Evolutionary conservation across 1,284 basidiomycete species (phyloP), one percentile per base, ranked within the genome.

Genomic region (Ustilago curta): DNA sequence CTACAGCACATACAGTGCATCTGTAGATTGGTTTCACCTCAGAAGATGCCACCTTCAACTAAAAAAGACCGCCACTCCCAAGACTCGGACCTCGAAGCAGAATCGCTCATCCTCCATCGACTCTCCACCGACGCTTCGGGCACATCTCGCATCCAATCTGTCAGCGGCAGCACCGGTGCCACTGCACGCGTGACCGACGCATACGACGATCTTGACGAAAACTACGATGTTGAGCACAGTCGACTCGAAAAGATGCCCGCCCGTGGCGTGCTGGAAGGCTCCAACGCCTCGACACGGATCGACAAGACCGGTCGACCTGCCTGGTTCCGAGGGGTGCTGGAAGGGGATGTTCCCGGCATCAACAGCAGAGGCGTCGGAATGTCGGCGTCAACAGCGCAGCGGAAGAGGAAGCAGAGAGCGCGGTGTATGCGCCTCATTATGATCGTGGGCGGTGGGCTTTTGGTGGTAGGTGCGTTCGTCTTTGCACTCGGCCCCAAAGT

Each of bases 281-380:
- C 75, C 19, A 74, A 74, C 32, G 35, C 35, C 8, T 62, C 65
- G 12, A 70, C 67, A 3, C 42, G 59, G 16, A 66, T 78, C 53
- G 79, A 82, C 63, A 82, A 79, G 58, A 78, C 78, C 1, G 80
- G 80, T 2, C 44, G 80, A 39, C 80, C 80, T 11, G 72, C 71
- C 14, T 82, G 80, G 80, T 68, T 82, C 37, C 52, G 67, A 11
- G 56, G 61, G 12, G 29, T 71, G 8, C 56, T 80, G 16, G 45
- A 62, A 9, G 71, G 70, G 31, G 66, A 74, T 35, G 53, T 76
- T 0, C 70, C 68, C 8, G 73, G 73, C 1, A 21, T 76, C n/a
- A 44, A 39, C 31, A 53, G 64, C 3, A 29, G 68, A 42, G 62
- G 64, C 6, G 73, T 57, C 1, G 73, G 73, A 27, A 71, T 76